Evolutionary conservation across 2,329 filamentous ascomycete genomes (phyloP), one percentile per base, ranked within the genome.

Genomic region (Coniella vitis): DNA sequence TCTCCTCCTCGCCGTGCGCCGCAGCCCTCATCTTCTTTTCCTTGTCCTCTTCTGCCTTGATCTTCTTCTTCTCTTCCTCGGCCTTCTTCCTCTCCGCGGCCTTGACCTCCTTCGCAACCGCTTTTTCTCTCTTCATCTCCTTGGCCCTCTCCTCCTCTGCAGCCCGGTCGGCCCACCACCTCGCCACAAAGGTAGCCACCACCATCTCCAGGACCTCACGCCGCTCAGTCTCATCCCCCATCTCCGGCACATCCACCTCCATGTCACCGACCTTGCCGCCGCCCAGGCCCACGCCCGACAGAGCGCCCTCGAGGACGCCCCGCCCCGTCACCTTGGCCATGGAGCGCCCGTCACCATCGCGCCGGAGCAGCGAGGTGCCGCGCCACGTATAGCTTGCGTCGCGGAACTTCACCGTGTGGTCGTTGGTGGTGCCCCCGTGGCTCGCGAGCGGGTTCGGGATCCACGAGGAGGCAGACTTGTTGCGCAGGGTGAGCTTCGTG

Each of bases 211-310:
- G 14, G 21, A 50, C 36, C 31, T 40, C 43, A 12, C 42, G 43
- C 13, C 51, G 38, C 40, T 50, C 51, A 7, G 40, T 47, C 44
- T 47, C 51, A 17, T 47, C 47, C 7, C 44, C 51, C 13, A 50
- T 35, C 16, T 45, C 51, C 5, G 45, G 45, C 0, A 53, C 22
- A 20, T 53, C 47, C 13, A 53, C 10, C 32, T 53, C 51, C 21
- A 53, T 25, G 20, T 53, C 51, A n/a, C 45, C 51, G 14, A 53
- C 36, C 31, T 53, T 53, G 5, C 51, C 51, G 21, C 50, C 47
- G 17, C 41, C 50, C 39, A 53, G 50, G 47, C 51, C 47, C 17
- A 43, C 38, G 35, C 42, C 49, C n/a, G 35, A 36, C 38, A 53
- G 10, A 29, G 25, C 25, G 10, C 25, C 51, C 31, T 53, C 47